Percentiles rank a stretch among this genome's conserved stretches.
Evolutionary conservation across 2,329 filamentous ascomycete species (phyloP).

Genomic region (Claviceps africana): DNA sequence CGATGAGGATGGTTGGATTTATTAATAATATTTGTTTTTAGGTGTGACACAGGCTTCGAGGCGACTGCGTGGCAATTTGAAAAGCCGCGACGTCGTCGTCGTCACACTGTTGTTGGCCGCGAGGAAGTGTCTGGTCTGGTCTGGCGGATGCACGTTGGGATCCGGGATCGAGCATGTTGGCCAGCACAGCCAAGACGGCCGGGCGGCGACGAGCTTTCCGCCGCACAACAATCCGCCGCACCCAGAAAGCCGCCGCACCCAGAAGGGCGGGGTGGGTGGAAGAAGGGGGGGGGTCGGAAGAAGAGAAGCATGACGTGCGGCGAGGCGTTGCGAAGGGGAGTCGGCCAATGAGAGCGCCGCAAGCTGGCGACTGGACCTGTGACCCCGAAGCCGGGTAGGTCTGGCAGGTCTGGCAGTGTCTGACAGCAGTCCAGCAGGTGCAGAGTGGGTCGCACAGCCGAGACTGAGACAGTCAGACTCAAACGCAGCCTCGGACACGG

Average conservation of each 20-base stretch:
- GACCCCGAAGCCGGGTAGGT: not conserved
- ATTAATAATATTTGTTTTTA: conserved; percentile 2
- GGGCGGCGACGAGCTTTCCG: not conserved
- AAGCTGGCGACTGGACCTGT: not conserved
- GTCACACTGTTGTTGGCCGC: not conserved
- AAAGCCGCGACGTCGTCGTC: not conserved
- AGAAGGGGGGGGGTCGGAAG: not conserved
- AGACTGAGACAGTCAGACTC: not conserved
- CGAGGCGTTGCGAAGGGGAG: not conserved
- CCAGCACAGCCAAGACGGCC: not conserved
- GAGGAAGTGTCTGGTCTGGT: not conserved
- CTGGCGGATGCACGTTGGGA: not conserved
- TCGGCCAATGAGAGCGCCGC: not conserved
- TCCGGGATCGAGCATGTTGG: not conserved
- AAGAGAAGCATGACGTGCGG: not conserved
- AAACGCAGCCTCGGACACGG: too few relatives aligned
- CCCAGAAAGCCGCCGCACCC: too few relatives aligned
- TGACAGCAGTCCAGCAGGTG: not conserved
- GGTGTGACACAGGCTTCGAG: not conserved
- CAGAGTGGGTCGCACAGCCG: not conserved
- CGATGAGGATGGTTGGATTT: not conserved
- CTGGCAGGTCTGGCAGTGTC: not conserved
- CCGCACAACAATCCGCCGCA: too few relatives aligned
- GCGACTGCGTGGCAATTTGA: not conserved
- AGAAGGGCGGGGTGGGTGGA: not conserved